Percentiles rank a stretch among this genome's conserved stretches.
Conservation (phyloP, 2,329 filamentous ascomycete species). For the Verticillium isaacii region DNA sequence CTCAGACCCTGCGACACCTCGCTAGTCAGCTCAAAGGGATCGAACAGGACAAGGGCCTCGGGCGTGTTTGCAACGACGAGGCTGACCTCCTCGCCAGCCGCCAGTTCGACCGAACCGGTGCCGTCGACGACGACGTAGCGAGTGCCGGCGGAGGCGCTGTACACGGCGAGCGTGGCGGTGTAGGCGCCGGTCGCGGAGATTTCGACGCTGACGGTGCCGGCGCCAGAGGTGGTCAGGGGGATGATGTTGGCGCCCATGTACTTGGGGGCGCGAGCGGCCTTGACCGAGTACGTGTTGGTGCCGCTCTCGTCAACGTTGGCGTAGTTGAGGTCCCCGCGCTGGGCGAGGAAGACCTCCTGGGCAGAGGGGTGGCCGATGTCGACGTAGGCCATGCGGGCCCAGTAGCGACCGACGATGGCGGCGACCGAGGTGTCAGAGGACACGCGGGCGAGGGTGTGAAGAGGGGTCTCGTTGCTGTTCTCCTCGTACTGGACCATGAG, state of each 20-base stretch:
- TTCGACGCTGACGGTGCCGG: conserved; percentile 22
- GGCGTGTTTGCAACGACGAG: conserved; percentile 46
- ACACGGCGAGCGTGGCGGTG: conserved; percentile 35
- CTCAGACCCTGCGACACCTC: conserved; percentile 32
- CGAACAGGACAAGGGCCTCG: conserved; percentile 33
- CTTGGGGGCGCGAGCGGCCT: conserved; percentile 31
- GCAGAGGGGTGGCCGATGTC: conserved; percentile 42
- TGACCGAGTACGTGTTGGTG: conserved; percentile 32
- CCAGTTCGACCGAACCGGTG: conserved; percentile 25
- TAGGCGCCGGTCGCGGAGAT: conserved; percentile 30
- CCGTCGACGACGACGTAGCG: conserved; percentile 33
- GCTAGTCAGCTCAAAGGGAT: conserved; percentile 31
- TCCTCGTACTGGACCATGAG: conserved; percentile 36
- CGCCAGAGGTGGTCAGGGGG: conserved; percentile 30
- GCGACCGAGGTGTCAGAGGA: conserved; percentile 25
- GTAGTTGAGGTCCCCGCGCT: conserved; percentile 32
- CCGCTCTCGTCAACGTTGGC: conserved; percentile 33
- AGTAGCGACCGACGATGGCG: conserved; percentile 42
- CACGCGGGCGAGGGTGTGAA: conserved; percentile 39
- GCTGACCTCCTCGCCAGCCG: conserved; percentile 32
- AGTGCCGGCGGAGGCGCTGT: conserved; percentile 20
- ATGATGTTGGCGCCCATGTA: conserved; percentile 49
- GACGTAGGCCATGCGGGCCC: conserved; percentile 48
- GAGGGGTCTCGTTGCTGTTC: conserved; percentile 43
- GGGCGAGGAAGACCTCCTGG: conserved; percentile 28